Evolutionary conservation across 345 rosid genomes (phyloP).

Genomic region (Clausena lansium): DNA sequence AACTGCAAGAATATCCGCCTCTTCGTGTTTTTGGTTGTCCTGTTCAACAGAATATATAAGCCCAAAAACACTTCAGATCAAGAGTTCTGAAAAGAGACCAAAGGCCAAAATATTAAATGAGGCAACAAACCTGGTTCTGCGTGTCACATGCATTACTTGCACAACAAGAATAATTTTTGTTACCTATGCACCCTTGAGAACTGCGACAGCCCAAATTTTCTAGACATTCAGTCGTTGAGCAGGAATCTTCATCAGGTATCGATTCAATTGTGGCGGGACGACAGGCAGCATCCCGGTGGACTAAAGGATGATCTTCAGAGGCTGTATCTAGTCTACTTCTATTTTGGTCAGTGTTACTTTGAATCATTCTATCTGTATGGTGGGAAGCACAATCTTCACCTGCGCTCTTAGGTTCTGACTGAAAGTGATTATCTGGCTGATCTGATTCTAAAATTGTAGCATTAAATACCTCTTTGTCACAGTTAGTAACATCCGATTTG

Average conservation of each 20-base stretch:
- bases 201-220: neutral
- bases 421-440: neutral
- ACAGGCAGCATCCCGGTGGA: neutral
- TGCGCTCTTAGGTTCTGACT: neutral
- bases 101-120: neutral
- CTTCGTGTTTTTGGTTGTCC: slow-evolving; percentile 8
- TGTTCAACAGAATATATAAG: neutral
- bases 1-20: neutral
- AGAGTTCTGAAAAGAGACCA: neutral
- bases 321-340: neutral
- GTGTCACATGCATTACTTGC: neutral
- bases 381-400: neutral
- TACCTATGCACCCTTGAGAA: neutral
- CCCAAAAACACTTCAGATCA: neutral
- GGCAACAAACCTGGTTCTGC: neutral
- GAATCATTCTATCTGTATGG: neutral
- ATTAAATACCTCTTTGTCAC: neutral
- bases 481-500: neutral
- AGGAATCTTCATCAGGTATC: neutral
- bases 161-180: neutral
- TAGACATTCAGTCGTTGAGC: neutral
- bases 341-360: neutral
- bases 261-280: neutral
- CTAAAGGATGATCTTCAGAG: neutral
- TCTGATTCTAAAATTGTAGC: neutral